A percentile compares a stretch with the other conserved stretches of the same genome.
Conservation (phyloP, 2,329 filamentous ascomycete genomes). For the Venturia asperata region DNA sequence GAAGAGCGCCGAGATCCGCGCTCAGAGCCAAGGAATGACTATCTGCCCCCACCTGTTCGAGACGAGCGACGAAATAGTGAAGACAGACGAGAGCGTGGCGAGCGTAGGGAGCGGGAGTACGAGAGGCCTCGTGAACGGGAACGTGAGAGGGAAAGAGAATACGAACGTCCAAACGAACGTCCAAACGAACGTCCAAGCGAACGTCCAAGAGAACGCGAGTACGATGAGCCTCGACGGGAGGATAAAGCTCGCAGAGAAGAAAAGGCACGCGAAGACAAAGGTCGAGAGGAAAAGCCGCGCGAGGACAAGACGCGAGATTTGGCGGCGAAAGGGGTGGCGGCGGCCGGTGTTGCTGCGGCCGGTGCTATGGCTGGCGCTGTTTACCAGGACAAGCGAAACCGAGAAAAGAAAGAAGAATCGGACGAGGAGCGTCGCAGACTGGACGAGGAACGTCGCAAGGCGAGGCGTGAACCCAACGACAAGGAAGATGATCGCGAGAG, state of each 20-base stretch:
- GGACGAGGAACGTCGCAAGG: constrained; percentile 20
- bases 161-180: constrained; percentile 25
- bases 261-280: constrained; percentile 17
- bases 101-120: constrained; percentile 21
- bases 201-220: constrained; percentile 23
- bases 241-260: constrained; percentile 27
- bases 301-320: constrained; percentile 13
- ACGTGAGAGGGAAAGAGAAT: constrained; percentile 21
- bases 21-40: neutral
- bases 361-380: constrained; percentile 14
- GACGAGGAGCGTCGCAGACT: constrained; percentile 25
- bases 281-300: constrained; percentile 16
- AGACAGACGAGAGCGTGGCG: constrained; percentile 26
- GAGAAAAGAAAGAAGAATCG: constrained; percentile 30
- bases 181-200: constrained; percentile 22
- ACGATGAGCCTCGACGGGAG: constrained; percentile 25
- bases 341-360: constrained; percentile 7
- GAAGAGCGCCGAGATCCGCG: neutral
- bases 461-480: constrained; percentile 31
- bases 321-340: constrained; percentile 8
- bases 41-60: neutral
- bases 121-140: constrained; percentile 24
- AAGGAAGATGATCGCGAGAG: constrained; percentile 17
- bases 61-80: constrained; percentile 23
- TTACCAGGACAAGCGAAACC: constrained; percentile 20